phyloP scores from a whole-genome alignment of 2,329 filamentous ascomycete species.

The Onygena corvina region DNA sequence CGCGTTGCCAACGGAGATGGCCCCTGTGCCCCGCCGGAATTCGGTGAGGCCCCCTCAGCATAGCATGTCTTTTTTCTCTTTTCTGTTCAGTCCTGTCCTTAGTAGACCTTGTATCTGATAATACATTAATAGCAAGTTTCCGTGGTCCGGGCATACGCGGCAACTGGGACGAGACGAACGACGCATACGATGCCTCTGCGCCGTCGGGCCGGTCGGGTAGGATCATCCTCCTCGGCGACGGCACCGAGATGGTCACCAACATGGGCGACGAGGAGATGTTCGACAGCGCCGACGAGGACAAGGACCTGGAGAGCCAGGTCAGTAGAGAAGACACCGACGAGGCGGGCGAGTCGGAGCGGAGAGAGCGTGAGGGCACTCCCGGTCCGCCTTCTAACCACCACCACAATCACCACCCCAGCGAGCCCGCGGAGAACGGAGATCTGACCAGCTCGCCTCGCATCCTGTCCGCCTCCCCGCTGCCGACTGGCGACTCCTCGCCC shows the following conservation, averaged over 20 bases:
- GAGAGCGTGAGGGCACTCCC: slow-evolving; percentile 41
- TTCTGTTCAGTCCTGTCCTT: too few species aligned
- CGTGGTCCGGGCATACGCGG: slow-evolving; percentile 71
- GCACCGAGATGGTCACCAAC: slow-evolving; percentile 81
- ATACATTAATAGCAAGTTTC: slow-evolving; percentile 56
- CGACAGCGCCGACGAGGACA: slow-evolving; percentile 75
- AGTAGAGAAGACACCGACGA: slow-evolving; percentile 45
- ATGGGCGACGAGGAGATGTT: slow-evolving; percentile 89
- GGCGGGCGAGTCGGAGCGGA: slow-evolving; percentile 26
- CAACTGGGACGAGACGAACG: slow-evolving; percentile 65
- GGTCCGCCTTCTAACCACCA: slow-evolving; percentile 35
- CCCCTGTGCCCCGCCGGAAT: slow-evolving; percentile 96
- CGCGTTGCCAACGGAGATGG: slow-evolving; percentile 93
- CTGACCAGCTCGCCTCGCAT: slow-evolving; percentile 2
- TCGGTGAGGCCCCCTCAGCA: slow-evolving; percentile 61
- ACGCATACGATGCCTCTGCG: slow-evolving; percentile 43
- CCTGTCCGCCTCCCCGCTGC: slow-evolving; percentile 29
- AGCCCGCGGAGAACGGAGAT: slow-evolving; percentile 14
- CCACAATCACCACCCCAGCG: slow-evolving; percentile 15
- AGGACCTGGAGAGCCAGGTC: slow-evolving; percentile 74
- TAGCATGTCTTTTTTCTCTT: neutral
- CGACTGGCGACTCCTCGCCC: slow-evolving; percentile 26
- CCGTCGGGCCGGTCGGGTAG: slow-evolving; percentile 60
- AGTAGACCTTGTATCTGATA: too few species aligned
- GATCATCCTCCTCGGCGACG: slow-evolving; percentile 90